Conservation (phyloP, 371 early-diverging fungal species). For the Apophysomyces ossiformis region DNA sequence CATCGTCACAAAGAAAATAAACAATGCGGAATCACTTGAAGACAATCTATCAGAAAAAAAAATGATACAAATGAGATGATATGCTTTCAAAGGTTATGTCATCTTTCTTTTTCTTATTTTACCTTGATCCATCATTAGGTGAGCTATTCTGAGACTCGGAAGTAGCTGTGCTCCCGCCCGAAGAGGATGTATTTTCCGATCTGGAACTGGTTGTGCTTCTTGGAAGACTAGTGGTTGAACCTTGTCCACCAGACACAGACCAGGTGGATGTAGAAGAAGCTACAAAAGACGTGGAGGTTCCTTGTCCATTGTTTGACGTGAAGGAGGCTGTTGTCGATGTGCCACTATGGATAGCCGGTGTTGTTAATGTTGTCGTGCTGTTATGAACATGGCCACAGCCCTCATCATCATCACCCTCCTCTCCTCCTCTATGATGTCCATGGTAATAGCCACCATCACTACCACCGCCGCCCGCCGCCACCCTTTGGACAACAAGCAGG, state of each 20-base stretch:
- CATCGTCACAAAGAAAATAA: not conserved
- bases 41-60: not conserved
- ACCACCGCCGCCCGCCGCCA: conserved; percentile 6
- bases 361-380: not conserved
- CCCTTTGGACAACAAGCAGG: not conserved
- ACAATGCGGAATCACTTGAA: not conserved
- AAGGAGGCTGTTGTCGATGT: too few species aligned
- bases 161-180: not conserved
- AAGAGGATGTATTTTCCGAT: not conserved
- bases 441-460: not conserved
- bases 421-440: not conserved
- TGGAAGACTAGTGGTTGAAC: too few species aligned
- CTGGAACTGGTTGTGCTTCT: not conserved
- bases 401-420: not conserved
- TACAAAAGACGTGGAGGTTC: too few species aligned
- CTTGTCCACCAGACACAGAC: not conserved
- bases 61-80: not conserved
- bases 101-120: not conserved
- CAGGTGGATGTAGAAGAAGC: too few species aligned
- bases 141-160: not conserved
- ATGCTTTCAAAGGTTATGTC: not conserved
- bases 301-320: too few species aligned
- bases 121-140: not conserved
- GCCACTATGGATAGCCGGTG: too few species aligned
- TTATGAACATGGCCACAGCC: not conserved